Evolutionary conservation across 2,329 filamentous ascomycete genomes (phyloP).

Genomic region (Penicillium sp.): DNA sequence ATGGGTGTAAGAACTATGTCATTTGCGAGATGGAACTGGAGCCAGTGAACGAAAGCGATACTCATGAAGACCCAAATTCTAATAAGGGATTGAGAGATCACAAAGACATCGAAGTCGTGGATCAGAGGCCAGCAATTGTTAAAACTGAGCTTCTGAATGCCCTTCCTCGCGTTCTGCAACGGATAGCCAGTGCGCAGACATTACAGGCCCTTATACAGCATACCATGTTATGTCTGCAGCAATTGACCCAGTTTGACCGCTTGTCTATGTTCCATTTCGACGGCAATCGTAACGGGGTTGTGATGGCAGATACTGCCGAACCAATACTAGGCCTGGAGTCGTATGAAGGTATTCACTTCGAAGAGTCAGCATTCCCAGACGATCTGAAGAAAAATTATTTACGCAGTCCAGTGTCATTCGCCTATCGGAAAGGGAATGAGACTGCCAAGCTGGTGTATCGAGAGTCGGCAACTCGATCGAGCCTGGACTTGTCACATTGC

Average conservation of each 20-base stretch:
- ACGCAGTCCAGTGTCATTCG: constrained; percentile 76
- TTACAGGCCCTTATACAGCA: constrained; percentile 74
- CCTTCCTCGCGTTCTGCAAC: constrained; percentile 84
- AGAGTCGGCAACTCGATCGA: constrained; percentile 66
- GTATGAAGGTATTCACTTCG: constrained; percentile 80
- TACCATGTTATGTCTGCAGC: constrained; percentile 76
- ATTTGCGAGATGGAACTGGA: constrained; percentile 86
- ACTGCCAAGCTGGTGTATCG: constrained; percentile 77
- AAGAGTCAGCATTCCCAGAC: constrained; percentile 79
- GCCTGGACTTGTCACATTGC: constrained; percentile 76
- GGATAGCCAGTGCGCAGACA: constrained; percentile 68
- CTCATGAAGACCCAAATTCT: neutral
- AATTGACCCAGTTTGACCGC: constrained; percentile 79
- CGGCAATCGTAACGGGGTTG: constrained; percentile 73
- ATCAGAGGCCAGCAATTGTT: neutral
- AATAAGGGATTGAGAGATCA: neutral
- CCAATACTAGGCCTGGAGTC: constrained; percentile 71
- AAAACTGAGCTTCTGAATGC: constrained; percentile 73
- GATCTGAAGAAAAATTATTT: constrained; percentile 81
- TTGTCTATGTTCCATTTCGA: constrained; percentile 94
- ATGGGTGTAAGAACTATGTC: constrained; percentile 63
- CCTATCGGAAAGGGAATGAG: constrained; percentile 75
- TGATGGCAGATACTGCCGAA: constrained; percentile 81
- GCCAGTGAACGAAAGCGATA: neutral
- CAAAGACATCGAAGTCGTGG: constrained; percentile 48